Conservation (phyloP, 129 eudicot genomes). For the Arctium lappa region DNA sequence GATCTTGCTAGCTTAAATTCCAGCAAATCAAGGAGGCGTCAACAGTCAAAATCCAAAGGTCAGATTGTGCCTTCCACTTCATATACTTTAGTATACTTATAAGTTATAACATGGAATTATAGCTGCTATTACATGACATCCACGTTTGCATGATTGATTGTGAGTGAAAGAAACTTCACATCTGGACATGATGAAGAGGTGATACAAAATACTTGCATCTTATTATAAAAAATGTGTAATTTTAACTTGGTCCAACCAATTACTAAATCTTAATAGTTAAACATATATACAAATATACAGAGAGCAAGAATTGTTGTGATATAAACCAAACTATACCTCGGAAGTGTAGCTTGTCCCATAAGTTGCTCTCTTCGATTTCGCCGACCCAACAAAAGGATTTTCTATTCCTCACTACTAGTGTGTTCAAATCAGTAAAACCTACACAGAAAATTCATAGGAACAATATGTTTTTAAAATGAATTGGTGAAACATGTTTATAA, state of each 20-base stretch:
- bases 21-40: constrained; percentile 37
- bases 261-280: not conserved
- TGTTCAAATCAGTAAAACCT: not conserved
- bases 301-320: not conserved
- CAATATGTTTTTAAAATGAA: not conserved
- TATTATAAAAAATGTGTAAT: not conserved
- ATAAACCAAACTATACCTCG: not conserved
- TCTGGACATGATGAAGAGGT: no score
- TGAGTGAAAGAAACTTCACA: not conserved
- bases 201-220: not conserved
- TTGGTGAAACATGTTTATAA: not conserved
- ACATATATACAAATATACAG: not conserved
- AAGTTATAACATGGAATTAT: not conserved
- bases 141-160: not conserved
- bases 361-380: not conserved
- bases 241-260: not conserved
- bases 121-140: not conserved
- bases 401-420: not conserved
- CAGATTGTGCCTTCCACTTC: constrained; percentile 10
- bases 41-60: constrained; percentile 46
- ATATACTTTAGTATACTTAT: not conserved
- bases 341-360: not conserved
- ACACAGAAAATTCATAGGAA: not conserved
- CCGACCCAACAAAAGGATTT: not conserved
- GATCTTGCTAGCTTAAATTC: constrained; percentile 42